Base-by-base conservation (phyloP, 148 eudicot species). In the Dianthus caryophyllus region DNA sequence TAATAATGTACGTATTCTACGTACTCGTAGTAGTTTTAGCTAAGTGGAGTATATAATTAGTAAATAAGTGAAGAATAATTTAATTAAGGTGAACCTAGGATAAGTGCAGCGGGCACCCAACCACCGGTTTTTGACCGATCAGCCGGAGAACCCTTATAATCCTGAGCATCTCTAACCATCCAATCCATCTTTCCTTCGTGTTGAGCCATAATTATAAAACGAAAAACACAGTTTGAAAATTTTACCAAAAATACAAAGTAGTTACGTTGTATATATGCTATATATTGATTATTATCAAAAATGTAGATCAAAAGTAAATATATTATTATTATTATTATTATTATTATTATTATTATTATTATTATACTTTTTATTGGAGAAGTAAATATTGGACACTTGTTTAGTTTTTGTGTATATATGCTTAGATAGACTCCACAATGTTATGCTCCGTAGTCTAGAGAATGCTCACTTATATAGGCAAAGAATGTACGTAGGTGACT, bases 51-150 rank as follows among this genome's bases (percentile, higher is more conserved):
- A 14, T 50, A n/a, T 50, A 18, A 18, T 50, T 20, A 0, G 54
- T 50, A 9, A n/a, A 50, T 63, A 43, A 22, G 51, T 11, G 38
- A 9, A 7, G 38, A 33, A 33, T 30, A 2, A 39, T 10, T 17
- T 15, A 43, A 54, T 15, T 12, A 27, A 54, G 65, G 62, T 49
- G 16, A 63, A 90, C 97, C 95, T 73, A 90, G 72, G 31, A 88
- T 80, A 30, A 84, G 87, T 21, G 89, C 86, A 29, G 97, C 95
- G 29, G 88, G 80, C 6, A 86, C 66, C 97, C 97, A 91, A 39
- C 97, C 91, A 61, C 97, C 97, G 43, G 97, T 91, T 70, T 79
- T 88, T 1, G 88, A 39, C 76, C 84, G 79, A 44, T 88, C 86
- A 4, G 91, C 95, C 5, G 95, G 91, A 59, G 44, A 30, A 14